These are phyloP conservation scores for Quercus agrifolia DNA, from an alignment of 306 rosid species.

Conservation along the genomic window DNA sequence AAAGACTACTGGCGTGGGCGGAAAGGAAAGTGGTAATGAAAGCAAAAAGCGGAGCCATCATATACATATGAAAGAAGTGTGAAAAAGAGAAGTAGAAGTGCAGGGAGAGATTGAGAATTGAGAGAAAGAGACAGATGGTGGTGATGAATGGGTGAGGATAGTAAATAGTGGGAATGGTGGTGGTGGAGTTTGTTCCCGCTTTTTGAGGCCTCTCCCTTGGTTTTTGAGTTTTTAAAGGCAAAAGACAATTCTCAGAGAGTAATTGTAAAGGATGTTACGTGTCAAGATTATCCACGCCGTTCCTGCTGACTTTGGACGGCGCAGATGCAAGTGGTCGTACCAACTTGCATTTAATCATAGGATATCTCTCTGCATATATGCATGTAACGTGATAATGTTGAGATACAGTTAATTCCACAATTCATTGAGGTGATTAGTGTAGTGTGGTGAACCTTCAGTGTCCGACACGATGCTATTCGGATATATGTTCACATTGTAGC, in stretches of 20 bases:
- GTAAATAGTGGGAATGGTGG: background rate
- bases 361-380: too few species aligned
- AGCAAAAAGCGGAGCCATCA: conserved; percentile 3
- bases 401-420: too few species aligned
- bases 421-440: too few species aligned
- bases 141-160: background rate
- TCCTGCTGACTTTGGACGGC: conserved; percentile 1
- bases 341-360: background rate
- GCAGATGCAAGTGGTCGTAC: background rate
- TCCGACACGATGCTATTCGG: too few species aligned
- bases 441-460: too few species aligned
- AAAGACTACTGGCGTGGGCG: conserved; percentile 11
- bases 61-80: too few species aligned
- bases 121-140: background rate
- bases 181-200: conserved; percentile 30
- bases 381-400: too few species aligned
- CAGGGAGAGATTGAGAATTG: background rate
- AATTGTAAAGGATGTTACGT: conserved; percentile 41
- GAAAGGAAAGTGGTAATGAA: conserved; percentile 9
- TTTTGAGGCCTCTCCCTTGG: conserved; percentile 11
- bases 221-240: conserved; percentile 25
- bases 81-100: background rate
- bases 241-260: background rate
- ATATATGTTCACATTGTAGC: too few species aligned
- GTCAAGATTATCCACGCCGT: conserved; percentile 28